phyloP scores from a whole-genome alignment of 805 yeast species.

The Ogataea paradorogensis region DNA sequence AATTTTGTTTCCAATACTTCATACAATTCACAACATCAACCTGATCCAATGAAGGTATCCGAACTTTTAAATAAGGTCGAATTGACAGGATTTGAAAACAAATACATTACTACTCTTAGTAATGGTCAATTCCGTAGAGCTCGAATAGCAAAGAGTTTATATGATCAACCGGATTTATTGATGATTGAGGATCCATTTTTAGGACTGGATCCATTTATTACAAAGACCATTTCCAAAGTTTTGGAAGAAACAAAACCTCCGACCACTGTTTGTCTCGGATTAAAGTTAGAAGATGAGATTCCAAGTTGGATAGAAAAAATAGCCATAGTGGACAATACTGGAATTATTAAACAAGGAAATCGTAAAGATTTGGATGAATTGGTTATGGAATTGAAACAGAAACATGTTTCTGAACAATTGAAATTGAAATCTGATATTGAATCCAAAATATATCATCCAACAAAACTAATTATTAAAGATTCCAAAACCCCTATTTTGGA shows the following conservation, averaged over 20 bases:
- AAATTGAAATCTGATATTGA: constrained; percentile 12
- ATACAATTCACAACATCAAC: constrained; percentile 39
- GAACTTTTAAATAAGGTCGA: constrained; percentile 48
- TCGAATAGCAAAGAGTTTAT: constrained; percentile 71
- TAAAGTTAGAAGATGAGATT: constrained; percentile 68
- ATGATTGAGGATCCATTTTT: constrained; percentile 89
- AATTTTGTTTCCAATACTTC: constrained; percentile 58
- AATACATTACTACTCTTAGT: constrained; percentile 84
- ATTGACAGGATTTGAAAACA: constrained; percentile 53
- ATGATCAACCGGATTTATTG: constrained; percentile 61
- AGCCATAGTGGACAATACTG: constrained; percentile 56
- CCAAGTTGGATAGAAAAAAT: constrained; percentile 82
- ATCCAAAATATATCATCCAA: constrained; percentile 8
- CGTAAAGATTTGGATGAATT: constrained; percentile 28
- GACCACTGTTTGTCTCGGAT: constrained; percentile 69
- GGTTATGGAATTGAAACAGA: constrained; percentile 24
- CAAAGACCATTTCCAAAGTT: constrained; percentile 54
- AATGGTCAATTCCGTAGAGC: constrained; percentile 95
- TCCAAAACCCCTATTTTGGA: constrained; percentile 37
- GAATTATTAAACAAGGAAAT: constrained; percentile 51
- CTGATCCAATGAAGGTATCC: constrained; percentile 38
- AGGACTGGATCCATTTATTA: constrained; percentile 81
- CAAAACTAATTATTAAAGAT: background rate
- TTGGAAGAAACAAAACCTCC: constrained; percentile 32
- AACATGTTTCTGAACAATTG: constrained; percentile 25